A percentile compares a stretch with the other conserved stretches of the same genome.
Conservation (phyloP, 192 early-diverging fungal species). For the Neocallimastix lanati region DNA sequence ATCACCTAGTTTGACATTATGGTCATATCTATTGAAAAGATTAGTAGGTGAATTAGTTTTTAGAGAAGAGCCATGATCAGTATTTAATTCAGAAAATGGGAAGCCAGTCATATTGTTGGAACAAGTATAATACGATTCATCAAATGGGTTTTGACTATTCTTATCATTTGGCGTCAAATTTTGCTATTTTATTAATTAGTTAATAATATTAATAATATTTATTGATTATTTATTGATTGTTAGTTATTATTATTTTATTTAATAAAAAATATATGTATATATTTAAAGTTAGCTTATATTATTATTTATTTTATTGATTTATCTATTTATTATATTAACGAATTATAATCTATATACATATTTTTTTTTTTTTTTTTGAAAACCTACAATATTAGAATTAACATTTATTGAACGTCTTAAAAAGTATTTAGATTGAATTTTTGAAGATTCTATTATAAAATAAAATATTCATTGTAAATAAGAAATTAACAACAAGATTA, state of each 20-base stretch:
- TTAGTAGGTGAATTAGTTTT: not conserved
- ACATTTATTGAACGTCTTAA: not conserved
- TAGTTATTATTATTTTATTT: no score
- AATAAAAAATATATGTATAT: no score
- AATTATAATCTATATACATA: no score
- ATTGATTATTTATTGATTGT: no score
- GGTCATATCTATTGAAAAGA: not conserved
- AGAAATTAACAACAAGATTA: no score
- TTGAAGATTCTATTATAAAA: not conserved
- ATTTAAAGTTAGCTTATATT: no score
- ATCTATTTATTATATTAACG: no score
- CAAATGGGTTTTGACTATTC: not conserved
- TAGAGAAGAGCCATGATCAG: not conserved
- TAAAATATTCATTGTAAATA: no score
- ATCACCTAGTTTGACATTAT: not conserved
- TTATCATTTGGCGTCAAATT: not conserved
- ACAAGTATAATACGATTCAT: not conserved
- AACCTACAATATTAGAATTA: not conserved
- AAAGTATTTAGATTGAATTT: not conserved
- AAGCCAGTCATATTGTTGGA: not conserved
- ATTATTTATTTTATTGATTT: no score
- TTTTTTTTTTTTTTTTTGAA: no score
- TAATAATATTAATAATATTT: no score
- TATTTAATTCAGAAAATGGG: not conserved
- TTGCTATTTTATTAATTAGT: not conserved